Percentiles rank a stretch among this genome's conserved stretches.
phyloP scores from a whole-genome alignment of 192 early-diverging fungal genomes.

The Coemansia sp. region DNA sequence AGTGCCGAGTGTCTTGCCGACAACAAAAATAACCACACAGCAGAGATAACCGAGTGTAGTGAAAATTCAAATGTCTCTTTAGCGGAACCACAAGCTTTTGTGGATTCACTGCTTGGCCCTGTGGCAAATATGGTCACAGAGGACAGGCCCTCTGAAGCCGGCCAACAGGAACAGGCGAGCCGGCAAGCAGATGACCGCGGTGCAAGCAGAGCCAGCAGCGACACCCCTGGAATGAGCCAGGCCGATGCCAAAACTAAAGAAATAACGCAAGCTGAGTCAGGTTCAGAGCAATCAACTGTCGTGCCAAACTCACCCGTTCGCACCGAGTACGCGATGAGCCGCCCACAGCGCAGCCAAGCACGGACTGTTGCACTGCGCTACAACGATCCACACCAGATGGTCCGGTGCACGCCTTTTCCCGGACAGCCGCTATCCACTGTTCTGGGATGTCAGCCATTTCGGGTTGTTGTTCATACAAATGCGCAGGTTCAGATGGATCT shows the following conservation, averaged over 20 bases:
- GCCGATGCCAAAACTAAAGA: neutral
- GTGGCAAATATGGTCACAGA: neutral
- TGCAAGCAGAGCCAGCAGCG: neutral
- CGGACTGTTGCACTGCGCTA: conserved; percentile 32
- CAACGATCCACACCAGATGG: conserved; percentile 75
- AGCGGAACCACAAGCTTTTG: no score
- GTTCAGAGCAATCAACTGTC: conserved; percentile 3
- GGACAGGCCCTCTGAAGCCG: neutral
- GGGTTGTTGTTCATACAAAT: conserved; percentile 68
- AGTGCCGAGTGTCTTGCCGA: neutral
- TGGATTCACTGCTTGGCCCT: neutral
- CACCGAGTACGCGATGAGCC: conserved; percentile 53
- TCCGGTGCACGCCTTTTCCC: conserved; percentile 76
- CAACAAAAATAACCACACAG: neutral
- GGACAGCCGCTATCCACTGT: conserved; percentile 64
- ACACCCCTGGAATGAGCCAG: neutral
- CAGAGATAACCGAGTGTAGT: neutral
- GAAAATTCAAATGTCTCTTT: neutral
- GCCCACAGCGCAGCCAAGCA: conserved; percentile 48
- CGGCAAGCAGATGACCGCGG: neutral
- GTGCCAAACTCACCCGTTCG: conserved; percentile 27
- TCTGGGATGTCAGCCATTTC: conserved; percentile 78
- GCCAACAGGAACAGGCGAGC: neutral
- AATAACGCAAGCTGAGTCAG: neutral
- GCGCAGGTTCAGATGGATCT: conserved; percentile 87